Conservation (phyloP, 495 filamentous ascomycete species). For the Sordaria brevicollis region DNA sequence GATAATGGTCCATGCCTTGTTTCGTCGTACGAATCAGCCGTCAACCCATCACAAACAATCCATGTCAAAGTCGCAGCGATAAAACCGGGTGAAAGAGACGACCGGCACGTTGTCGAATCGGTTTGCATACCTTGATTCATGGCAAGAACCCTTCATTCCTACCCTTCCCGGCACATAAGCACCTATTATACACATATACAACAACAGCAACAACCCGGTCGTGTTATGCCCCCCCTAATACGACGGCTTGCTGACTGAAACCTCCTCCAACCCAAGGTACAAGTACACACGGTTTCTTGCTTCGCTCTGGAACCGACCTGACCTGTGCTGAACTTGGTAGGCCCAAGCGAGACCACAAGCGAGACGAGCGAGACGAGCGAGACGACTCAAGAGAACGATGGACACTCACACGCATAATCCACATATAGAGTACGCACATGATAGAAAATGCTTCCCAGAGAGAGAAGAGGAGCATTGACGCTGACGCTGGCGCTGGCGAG, state of each 20-base stretch:
- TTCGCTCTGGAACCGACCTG: background rate
- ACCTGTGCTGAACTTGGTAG: background rate
- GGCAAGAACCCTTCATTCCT: background rate
- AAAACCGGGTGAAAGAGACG: background rate
- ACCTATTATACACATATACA: background rate
- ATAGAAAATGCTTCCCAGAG: slow-evolving; percentile 6
- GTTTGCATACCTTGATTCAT: background rate
- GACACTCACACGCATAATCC: background rate
- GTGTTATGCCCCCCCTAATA: background rate
- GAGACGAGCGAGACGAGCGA: background rate
- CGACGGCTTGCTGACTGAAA: background rate
- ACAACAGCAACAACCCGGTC: background rate
- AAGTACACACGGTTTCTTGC: background rate
- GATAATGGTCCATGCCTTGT: background rate
- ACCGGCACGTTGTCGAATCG: background rate
- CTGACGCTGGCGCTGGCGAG: background rate
- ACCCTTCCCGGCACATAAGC: background rate
- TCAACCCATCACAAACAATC: background rate
- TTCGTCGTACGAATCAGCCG: background rate
- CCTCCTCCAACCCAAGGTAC: background rate
- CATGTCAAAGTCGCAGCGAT: background rate
- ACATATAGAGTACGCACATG: background rate
- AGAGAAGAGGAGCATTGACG: background rate
- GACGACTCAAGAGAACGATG: background rate
- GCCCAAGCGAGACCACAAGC: background rate